A percentile compares a stretch with the other conserved stretches of the same genome.
These are phyloP conservation scores for Nakazawaea sp. DNA, from an alignment of 805 yeast genomes.

Conservation along the genomic window DNA sequence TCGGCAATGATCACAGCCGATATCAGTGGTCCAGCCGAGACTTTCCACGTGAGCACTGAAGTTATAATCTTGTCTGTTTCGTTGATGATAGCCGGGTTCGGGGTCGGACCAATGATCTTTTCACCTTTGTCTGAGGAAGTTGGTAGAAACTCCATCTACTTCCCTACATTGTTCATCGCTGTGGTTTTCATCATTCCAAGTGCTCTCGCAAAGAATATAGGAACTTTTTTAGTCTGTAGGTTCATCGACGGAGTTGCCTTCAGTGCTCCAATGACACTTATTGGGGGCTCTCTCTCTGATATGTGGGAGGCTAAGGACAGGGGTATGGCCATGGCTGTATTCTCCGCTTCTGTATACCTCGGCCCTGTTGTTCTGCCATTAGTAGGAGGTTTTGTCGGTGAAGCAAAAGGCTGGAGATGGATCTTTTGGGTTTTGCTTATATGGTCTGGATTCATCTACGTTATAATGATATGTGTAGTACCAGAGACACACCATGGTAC, in stretches of 20 bases:
- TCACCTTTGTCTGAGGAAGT: constrained; percentile 62
- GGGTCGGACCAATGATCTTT: constrained; percentile 56
- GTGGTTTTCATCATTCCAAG: constrained; percentile 57
- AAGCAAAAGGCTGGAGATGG: constrained; percentile 66
- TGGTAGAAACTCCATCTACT: constrained; percentile 49
- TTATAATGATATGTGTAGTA: constrained; percentile 26
- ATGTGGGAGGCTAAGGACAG: constrained; percentile 37
- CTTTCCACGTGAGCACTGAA: constrained; percentile 49
- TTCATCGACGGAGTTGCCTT: constrained; percentile 41
- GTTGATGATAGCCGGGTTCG: constrained; percentile 55
- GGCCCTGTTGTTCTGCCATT: constrained; percentile 65
- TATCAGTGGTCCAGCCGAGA: constrained; percentile 40
- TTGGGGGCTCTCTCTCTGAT: constrained; percentile 49
- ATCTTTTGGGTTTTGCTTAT: constrained; percentile 56
- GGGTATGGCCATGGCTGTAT: constrained; percentile 45
- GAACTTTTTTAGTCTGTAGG: constrained; percentile 43
- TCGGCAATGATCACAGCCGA: constrained; percentile 63
- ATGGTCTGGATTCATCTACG: constrained; percentile 41
- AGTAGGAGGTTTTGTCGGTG: constrained; percentile 57
- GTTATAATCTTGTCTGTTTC: constrained; percentile 55
- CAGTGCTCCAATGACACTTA: constrained; percentile 47
- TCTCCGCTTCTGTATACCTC: constrained; percentile 60
- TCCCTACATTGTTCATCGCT: constrained; percentile 42
- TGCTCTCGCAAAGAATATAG: constrained; percentile 55
- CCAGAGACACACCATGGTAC: constrained; percentile 65